A percentile compares a stretch with the other conserved stretches of the same genome.
phyloP scores from a whole-genome alignment of 2,329 filamentous ascomycete genomes.

The Arthroderma uncinatum region DNA sequence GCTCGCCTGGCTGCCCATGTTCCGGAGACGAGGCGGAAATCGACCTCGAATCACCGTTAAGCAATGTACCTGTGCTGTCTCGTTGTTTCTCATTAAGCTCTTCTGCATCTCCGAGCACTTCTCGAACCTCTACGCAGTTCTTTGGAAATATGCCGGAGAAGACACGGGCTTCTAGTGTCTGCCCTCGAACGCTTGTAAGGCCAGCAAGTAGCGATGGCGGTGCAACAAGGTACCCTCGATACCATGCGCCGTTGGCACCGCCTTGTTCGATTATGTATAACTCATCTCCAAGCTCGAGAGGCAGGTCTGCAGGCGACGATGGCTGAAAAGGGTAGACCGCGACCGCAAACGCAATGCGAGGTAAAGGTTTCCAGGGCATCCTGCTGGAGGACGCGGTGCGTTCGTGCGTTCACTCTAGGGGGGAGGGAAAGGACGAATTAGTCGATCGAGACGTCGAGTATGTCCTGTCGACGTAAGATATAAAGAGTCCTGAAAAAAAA shows the following conservation, averaged over 20 bases:
- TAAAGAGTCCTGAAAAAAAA: neutral
- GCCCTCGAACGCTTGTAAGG: conserved; percentile 78
- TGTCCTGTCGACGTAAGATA: neutral
- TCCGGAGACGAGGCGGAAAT: neutral
- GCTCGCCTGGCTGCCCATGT: conserved; percentile 4
- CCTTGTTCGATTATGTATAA: conserved; percentile 98
- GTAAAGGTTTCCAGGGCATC: conserved; percentile 96
- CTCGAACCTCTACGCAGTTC: conserved; percentile 87
- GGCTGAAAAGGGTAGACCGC: conserved; percentile 90
- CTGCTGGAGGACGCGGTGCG: conserved; percentile 14
- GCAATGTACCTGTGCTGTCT: conserved; percentile 24
- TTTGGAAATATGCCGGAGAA: conserved; percentile 97
- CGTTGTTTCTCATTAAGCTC: conserved; percentile 16
- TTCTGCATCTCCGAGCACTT: conserved; percentile 70
- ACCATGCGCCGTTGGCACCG: conserved; percentile 72
- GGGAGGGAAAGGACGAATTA: neutral
- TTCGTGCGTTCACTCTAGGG: neutral
- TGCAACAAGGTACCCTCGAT: conserved; percentile 87
- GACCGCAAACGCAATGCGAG: conserved; percentile 94
- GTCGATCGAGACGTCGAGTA: neutral
- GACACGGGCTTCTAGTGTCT: conserved; percentile 87
- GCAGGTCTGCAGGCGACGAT: conserved; percentile 76
- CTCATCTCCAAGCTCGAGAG: conserved; percentile 95
- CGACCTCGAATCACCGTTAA: conserved; percentile 19
- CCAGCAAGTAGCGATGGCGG: conserved; percentile 87